Base-by-base conservation (phyloP, 495 filamentous ascomycete species). In the Schizothecium vesticola region DNA sequence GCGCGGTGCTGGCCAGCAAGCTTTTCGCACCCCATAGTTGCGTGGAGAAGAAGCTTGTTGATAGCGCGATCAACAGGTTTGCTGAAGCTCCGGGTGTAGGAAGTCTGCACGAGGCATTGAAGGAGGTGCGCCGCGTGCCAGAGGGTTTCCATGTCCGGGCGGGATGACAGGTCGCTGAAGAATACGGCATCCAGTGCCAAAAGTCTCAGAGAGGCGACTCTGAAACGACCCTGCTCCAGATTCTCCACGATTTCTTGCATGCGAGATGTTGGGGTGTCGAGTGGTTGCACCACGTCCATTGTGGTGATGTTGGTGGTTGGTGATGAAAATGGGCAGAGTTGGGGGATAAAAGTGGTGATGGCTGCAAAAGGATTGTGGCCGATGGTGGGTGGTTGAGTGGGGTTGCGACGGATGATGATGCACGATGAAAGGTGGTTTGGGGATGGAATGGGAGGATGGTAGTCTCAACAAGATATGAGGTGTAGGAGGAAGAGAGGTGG, bases 181-280 rank as follows among this genome's bases (percentile, higher is more conserved):
- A 64, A 64, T 0, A n/a, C 23, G 11, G 21, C n/a, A 56, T 56
- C 43, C 2, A 64, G 62, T 33, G 62, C 33, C 21, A 64, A 22
- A 12, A 64, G 43, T 26, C 62, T 64, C 13, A 64, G 33, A 13
- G 62, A 64, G 22, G 62, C 62, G 62, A 64, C 43, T 56, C 62
- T 55, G 22, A 51, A 51, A 25, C 62, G 43, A 11, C 43, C 19
- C 10, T 25, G 3, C 4, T 56, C 29, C 19, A 64, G 62, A 11
- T 51, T 22, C 1, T 64, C 62, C 19, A 28, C 51, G 19, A 64
- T 64, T 22, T 64, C 5, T 19, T 36, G 33, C 31, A 64, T 51
- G 36, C 33, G 33, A 11, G 33, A 25, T 16, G 21, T 25, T 10
- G 43, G n/a, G 4, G 23, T 24, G 12, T 55, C 62, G 13, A 22